phyloP scores from a whole-genome alignment of 108 stramenopile genomes.

The Cyclostephanos tholiformis region DNA sequence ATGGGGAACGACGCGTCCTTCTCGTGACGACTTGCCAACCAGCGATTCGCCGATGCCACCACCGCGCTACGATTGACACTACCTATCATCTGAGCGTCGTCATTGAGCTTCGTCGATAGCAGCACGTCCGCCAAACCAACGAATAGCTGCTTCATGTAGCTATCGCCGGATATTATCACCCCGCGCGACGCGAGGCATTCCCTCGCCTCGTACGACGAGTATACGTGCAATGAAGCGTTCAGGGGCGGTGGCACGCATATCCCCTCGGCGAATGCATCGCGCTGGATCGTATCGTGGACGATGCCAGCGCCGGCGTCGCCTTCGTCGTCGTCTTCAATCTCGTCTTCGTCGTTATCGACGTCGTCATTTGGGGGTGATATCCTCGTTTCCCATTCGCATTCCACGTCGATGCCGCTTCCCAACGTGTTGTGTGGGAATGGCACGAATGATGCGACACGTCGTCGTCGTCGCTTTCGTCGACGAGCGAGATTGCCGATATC shows the following conservation, averaged over 20 bases:
- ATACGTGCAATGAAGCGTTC: constrained; percentile 12
- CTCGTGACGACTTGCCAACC: not conserved
- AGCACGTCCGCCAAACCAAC: constrained; percentile 28
- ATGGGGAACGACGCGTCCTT: not conserved
- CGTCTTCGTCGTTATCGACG: not conserved
- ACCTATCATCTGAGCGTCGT: constrained; percentile 5
- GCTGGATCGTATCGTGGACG: constrained; percentile 16
- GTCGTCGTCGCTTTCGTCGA: not conserved
- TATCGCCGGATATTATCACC: constrained; percentile 25
- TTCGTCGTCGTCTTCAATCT: no score
- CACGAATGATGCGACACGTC: not conserved
- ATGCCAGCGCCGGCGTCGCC: no score
- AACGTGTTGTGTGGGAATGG: constrained; percentile 16
- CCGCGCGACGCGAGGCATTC: not conserved
- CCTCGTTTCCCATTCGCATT: constrained; percentile 17
- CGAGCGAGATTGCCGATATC: constrained; percentile 14
- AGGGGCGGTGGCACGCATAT: constrained; percentile 9
- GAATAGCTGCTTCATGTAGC: constrained; percentile 33
- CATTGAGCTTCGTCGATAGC: constrained; percentile 13
- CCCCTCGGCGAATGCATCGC: constrained; percentile 7
- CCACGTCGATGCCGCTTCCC: constrained; percentile 6
- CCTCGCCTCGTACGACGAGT: constrained; percentile 23
- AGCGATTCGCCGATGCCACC: not conserved
- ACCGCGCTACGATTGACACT: not conserved
- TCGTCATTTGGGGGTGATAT: not conserved